Evolutionary conservation across 2,329 filamentous ascomycete species (phyloP), one percentile per base, ranked within the genome.

Genomic region (Penicillium digitatum): DNA sequence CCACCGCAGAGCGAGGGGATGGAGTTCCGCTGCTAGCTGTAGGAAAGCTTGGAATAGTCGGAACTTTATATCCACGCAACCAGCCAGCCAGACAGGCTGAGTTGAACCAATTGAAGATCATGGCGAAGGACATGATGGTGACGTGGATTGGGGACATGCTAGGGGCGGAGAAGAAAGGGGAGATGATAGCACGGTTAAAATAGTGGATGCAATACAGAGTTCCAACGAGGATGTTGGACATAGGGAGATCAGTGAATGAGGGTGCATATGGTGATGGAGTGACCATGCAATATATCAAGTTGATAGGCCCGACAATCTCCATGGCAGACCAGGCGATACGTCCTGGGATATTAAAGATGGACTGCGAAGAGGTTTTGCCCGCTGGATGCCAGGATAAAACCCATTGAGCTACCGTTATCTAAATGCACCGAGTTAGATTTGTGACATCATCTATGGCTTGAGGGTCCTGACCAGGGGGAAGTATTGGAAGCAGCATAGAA

Each of bases 61-160:
- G 57, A 4, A 69, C 87, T 0, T 89, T 89, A 70, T 95, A 93
- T 16, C 89, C 92, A 0, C 83, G 87, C 9, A 96, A 81, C 85
- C 89, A 97, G 45, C 86, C 83, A 38, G 87, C 90, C 43, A 99
- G 78, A 61, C 83, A 87, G 29, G 85, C 82, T 0, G 85, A 90
- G 72, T 97, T 99, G 70, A 82, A 71, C 61, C 95, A 68, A 72
- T 99, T 94, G 77, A 96, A 97, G 22, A 68, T 37, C 37, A 87
- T 60, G 5, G 87, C 94, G 22, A 78, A 73, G 46, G 77, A 9
- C 78, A 87, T 87, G 61, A 96, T 81, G 27, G 84, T 52, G 2
- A 82, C 69, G 72, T 95, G 89, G 62, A 96, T 89, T 9, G 93
- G 93, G 5, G 91, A 90, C 88, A 99, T 96, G 78, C 87, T 91